These are phyloP conservation scores for Cyamopsis tetragonoloba DNA, from an alignment of 306 rosid genomes.

Conservation along the genomic window DNA sequence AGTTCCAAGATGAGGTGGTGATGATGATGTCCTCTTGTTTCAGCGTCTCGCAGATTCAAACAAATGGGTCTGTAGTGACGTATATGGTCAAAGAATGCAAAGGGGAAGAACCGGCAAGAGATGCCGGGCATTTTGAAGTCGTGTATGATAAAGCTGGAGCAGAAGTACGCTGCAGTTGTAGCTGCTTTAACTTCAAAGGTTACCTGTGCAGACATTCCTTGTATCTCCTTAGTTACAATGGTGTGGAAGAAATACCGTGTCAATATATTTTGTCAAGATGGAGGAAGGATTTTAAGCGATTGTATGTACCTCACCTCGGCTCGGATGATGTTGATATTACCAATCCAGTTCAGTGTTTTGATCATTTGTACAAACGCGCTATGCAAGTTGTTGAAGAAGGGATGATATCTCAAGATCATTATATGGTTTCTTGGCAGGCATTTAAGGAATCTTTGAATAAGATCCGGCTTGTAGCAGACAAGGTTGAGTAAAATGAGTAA, in stretches of 20 bases:
- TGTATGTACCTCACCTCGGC: slow-evolving; percentile 67
- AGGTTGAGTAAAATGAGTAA: slow-evolving; percentile 40
- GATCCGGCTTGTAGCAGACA: slow-evolving; percentile 74
- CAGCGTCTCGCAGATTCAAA: slow-evolving; percentile 53
- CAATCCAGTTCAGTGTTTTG: slow-evolving; percentile 93
- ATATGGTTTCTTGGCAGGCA: slow-evolving; percentile 83
- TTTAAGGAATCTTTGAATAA: slow-evolving; percentile 83
- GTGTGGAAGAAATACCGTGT: slow-evolving; percentile 79
- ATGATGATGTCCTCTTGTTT: slow-evolving; percentile 74
- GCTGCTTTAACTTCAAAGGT: slow-evolving; percentile 88
- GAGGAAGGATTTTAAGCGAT: slow-evolving; percentile 86
- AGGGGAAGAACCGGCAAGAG: slow-evolving; percentile 51
- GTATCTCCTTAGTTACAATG: slow-evolving; percentile 71
- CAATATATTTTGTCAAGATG: slow-evolving; percentile 79
- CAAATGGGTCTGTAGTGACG: slow-evolving; percentile 56
- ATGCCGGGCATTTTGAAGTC: slow-evolving; percentile 59
- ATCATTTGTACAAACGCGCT: slow-evolving; percentile 86
- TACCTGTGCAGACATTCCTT: slow-evolving; percentile 87
- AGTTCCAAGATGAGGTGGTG: slow-evolving; percentile 77
- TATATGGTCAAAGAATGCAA: slow-evolving; percentile 64
- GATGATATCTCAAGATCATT: slow-evolving; percentile 80
- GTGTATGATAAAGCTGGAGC: slow-evolving; percentile 68
- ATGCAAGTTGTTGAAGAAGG: slow-evolving; percentile 94
- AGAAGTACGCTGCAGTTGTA: slow-evolving; percentile 76
- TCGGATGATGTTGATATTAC: slow-evolving; percentile 63